Evolutionary conservation across 2,329 filamentous ascomycete species (phyloP), one percentile per base, ranked within the genome.

Genomic region (Waltergamsia citrina): DNA sequence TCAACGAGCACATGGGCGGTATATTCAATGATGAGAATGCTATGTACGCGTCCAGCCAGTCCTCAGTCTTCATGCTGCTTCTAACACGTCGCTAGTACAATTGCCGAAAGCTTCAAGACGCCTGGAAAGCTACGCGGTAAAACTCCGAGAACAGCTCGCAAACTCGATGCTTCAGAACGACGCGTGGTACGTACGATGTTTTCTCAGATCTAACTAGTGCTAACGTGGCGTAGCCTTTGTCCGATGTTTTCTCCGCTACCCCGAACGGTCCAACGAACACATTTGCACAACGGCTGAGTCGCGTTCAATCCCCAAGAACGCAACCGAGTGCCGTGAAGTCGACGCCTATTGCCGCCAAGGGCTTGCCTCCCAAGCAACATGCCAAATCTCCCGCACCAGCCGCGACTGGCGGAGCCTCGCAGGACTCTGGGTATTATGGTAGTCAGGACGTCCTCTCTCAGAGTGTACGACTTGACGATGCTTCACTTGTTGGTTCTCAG

Each of bases 1-100:
- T 98, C 48, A 96, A 98, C 52, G 92, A 96, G 62, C 92, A 98
- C 57, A 95, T 98, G 90, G 77, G 78, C 32, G 86, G 94, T 42
- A 85, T 98, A 50, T 94, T 96, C 55, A n/a, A n/a, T n/a, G 81
- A 79, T 49, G 78, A 81, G 47, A 83, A 87, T 51, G 78, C 88
- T 60, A 75, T 87, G 92, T 95, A 74, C 50, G 53, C 28, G 24
- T 37, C 10, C n/a, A 16, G n/a, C n/a, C n/a, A n/a, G 11, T 9
- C 2, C 17, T 4, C 14, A 16, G 16, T 17, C 27, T 8, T 20
- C 14, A 22, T 17, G 22, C 38, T 40, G 17, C 38, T 30, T 3
- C n/a, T 27, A 7, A 16, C 14, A 5, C 26, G n/a, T n/a, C n/a
- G 11, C 7, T 48, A 96, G 92, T 41, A 90, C 90, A 54, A 80